phyloP scores from a whole-genome alignment of 768 basidiomycete genomes.

The Suillus weaverae region DNA sequence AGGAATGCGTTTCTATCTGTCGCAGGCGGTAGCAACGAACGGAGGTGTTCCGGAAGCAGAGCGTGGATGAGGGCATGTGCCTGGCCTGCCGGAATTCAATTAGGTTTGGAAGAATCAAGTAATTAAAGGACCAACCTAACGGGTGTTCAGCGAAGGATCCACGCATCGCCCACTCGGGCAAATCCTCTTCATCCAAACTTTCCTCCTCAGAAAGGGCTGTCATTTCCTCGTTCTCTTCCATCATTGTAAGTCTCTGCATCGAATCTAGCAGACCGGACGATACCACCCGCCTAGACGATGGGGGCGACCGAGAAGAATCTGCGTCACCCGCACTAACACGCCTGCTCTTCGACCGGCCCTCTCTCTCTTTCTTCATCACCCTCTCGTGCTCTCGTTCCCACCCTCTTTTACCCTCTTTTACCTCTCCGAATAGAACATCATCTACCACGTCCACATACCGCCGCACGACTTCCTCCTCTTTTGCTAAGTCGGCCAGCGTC shows the following conservation, averaged over 20 bases:
- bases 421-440: constrained; percentile 70
- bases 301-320: constrained; percentile 21
- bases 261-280: constrained; percentile 61
- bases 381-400: constrained; percentile 50
- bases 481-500: constrained; percentile 48
- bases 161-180: constrained; percentile 78
- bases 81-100: constrained; percentile 48
- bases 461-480: constrained; percentile 57
- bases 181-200: constrained; percentile 64
- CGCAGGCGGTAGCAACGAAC: constrained; percentile 36
- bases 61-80: constrained; percentile 58
- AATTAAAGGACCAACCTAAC: constrained; percentile 47
- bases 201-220: constrained; percentile 40
- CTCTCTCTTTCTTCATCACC: constrained; percentile 43
- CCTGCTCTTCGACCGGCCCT: constrained; percentile 38
- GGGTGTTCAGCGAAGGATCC: constrained; percentile 53
- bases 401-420: constrained; percentile 45
- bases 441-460: constrained; percentile 79
- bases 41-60: constrained; percentile 61
- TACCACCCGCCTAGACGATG: constrained; percentile 48
- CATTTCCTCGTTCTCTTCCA: constrained; percentile 60
- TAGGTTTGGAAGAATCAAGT: constrained; percentile 8
- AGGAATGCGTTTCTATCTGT: constrained; percentile 45
- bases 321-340: constrained; percentile 32
- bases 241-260: constrained; percentile 47